These are phyloP conservation scores for Sclerotiophoma versabilis DNA, from an alignment of 2,329 filamentous ascomycete species.

Conservation along the genomic window DNA sequence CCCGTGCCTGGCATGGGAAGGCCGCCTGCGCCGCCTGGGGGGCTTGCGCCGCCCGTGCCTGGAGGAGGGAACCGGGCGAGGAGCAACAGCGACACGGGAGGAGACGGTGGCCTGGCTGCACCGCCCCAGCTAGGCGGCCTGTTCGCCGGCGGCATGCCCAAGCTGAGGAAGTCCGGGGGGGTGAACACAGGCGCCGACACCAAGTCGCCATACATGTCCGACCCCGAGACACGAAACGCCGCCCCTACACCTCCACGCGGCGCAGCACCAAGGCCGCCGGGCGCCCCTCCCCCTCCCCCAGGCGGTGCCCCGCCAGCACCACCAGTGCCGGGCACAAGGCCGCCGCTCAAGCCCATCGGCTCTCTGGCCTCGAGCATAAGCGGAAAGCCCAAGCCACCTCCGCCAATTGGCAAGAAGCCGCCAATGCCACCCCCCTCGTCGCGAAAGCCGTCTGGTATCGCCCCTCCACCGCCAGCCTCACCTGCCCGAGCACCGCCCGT, in stretches of 20 bases:
- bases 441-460: conserved; percentile 64
- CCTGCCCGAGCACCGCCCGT: conserved; percentile 52
- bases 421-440: conserved; percentile 64
- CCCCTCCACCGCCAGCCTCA: conserved; percentile 52
- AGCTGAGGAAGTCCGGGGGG: conserved; percentile 85
- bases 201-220: conserved; percentile 78
- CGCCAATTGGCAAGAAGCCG: conserved; percentile 77
- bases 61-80: conserved; percentile 62
- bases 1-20: conserved; percentile 71
- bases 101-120: conserved; percentile 35
- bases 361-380: conserved; percentile 67
- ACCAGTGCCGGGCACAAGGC: conserved; percentile 59
- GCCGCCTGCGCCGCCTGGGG: conserved; percentile 63
- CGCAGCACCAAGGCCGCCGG: conserved; percentile 59
- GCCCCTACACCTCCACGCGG: conserved; percentile 62
- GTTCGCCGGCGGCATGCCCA: conserved; percentile 94
- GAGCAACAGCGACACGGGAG: conserved; percentile 80
- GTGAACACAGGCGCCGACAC: conserved; percentile 62
- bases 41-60: conserved; percentile 75
- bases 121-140: conserved; percentile 84
- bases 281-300: conserved; percentile 45
- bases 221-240: conserved; percentile 67
- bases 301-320: conserved; percentile 48
- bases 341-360: conserved; percentile 67
- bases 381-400: conserved; percentile 72